Conservation (phyloP, 2,329 filamentous ascomycete genomes). For the Exophiala oligosperma region DNA sequence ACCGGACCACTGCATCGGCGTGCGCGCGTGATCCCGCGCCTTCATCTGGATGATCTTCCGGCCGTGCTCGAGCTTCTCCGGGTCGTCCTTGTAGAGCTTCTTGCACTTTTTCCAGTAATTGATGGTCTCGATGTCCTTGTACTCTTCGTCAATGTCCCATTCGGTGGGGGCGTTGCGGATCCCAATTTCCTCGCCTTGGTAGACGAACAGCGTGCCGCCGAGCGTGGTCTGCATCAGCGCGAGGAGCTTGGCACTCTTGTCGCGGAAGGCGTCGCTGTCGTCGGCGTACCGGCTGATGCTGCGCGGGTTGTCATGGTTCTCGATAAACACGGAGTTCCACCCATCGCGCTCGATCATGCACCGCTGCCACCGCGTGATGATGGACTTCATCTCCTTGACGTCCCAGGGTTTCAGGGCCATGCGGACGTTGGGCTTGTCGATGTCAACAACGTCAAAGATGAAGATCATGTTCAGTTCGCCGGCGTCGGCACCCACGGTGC, state of each 20-base stretch:
- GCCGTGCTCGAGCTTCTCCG: conserved; percentile 29
- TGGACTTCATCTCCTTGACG: conserved; percentile 43
- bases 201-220: conserved; percentile 66
- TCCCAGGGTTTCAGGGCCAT: conserved; percentile 40
- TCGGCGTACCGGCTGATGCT: conserved; percentile 50
- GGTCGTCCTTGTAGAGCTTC: conserved; percentile 28
- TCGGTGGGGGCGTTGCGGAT: conserved; percentile 63
- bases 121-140: conserved; percentile 65
- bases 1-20: conserved; percentile 31
- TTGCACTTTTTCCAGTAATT: conserved; percentile 55
- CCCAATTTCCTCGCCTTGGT: conserved; percentile 69
- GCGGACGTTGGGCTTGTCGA: conserved; percentile 33
- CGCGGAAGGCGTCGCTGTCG: conserved; percentile 47
- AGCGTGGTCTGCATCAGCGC: conserved; percentile 44
- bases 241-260: conserved; percentile 49
- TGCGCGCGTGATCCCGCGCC: conserved; percentile 34
- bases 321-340: conserved; percentile 54
- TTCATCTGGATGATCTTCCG: conserved; percentile 34
- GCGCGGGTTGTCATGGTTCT: conserved; percentile 56
- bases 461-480: conserved; percentile 44
- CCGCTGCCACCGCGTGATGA: conserved; percentile 47
- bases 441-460: conserved; percentile 40
- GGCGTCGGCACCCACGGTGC: conserved; percentile 36
- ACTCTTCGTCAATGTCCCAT: conserved; percentile 62
- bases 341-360: conserved; percentile 50